Percentiles rank a stretch among this genome's conserved stretches.
These are phyloP conservation scores for Rhodotorula sp. DNA, from an alignment of 1,284 basidiomycete species.

Conservation along the genomic window DNA sequence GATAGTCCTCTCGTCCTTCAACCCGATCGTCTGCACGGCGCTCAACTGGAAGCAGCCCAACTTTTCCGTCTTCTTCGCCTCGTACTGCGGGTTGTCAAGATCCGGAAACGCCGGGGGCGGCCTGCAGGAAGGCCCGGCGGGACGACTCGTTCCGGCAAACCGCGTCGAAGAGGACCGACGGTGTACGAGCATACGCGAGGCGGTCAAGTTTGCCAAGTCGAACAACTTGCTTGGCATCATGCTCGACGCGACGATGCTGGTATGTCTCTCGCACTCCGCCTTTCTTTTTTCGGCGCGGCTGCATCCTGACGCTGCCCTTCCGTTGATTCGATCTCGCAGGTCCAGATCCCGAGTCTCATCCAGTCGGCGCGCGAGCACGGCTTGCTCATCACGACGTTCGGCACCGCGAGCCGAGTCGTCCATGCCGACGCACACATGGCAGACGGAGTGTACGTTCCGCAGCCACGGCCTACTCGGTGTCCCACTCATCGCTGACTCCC, in stretches of 20 bases:
- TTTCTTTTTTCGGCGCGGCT: neutral
- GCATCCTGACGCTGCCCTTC: conserved; percentile 1
- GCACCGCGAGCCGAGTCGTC: conserved; percentile 48
- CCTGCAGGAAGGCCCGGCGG: conserved; percentile 5
- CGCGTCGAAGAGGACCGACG: conserved; percentile 55
- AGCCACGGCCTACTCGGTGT: too few species aligned
- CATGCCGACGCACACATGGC: conserved; percentile 41
- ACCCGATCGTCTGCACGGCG: conserved; percentile 78
- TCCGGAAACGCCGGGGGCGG: conserved; percentile 14
- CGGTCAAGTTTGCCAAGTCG: conserved; percentile 87
- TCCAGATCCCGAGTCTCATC: conserved; percentile 75
- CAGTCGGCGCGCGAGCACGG: conserved; percentile 82
- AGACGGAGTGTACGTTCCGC: conserved; percentile 30
- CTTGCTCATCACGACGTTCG: conserved; percentile 78
- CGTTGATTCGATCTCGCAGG: conserved; percentile 41
- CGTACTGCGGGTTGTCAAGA: conserved; percentile 70
- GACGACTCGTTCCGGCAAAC: conserved; percentile 49
- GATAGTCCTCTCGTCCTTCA: conserved; percentile 83
- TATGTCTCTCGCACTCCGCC: conserved; percentile 50
- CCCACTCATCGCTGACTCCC: neutral
- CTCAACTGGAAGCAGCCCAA: conserved; percentile 99
- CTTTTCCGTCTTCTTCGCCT: conserved; percentile 93
- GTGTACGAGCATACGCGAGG: conserved; percentile 74
- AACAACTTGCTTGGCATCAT: conserved; percentile 94
- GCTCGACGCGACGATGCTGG: conserved; percentile 82